Evolutionary conservation across 2,329 filamentous ascomycete genomes (phyloP).

Genomic region (Ophiostoma sp.): DNA sequence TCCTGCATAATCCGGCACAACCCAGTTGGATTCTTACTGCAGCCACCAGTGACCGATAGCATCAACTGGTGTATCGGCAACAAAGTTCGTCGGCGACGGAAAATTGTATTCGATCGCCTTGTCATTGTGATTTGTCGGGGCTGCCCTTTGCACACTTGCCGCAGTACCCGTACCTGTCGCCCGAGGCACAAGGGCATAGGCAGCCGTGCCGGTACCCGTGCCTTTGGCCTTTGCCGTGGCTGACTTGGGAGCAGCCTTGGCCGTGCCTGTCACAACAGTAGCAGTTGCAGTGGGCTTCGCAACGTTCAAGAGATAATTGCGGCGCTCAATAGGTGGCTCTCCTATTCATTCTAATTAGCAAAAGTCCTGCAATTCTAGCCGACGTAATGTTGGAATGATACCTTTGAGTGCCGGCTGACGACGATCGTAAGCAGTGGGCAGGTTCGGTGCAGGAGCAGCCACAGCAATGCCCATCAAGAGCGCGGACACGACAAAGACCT

Average conservation of each 20-base stretch:
- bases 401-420: background rate
- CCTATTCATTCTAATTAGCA: background rate
- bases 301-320: background rate
- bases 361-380: background rate
- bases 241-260: background rate
- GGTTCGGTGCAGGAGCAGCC: background rate
- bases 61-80: background rate
- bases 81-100: background rate
- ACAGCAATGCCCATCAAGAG: background rate
- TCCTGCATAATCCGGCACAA: slow-evolving; percentile 28
- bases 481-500: background rate
- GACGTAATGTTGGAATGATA: background rate
- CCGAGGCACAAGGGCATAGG: background rate
- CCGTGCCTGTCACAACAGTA: background rate
- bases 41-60: background rate
- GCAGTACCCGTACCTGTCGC: background rate
- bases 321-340: background rate
- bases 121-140: background rate
- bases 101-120: background rate
- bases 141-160: background rate
- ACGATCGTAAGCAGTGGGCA: background rate
- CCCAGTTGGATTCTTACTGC: background rate
- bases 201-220: background rate
- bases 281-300: background rate
- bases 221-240: background rate